Evolutionary conservation across 371 early-diverging fungal species (phyloP), one percentile per base, ranked within the genome.

Genomic region (Haplosporangium sp.): DNA sequence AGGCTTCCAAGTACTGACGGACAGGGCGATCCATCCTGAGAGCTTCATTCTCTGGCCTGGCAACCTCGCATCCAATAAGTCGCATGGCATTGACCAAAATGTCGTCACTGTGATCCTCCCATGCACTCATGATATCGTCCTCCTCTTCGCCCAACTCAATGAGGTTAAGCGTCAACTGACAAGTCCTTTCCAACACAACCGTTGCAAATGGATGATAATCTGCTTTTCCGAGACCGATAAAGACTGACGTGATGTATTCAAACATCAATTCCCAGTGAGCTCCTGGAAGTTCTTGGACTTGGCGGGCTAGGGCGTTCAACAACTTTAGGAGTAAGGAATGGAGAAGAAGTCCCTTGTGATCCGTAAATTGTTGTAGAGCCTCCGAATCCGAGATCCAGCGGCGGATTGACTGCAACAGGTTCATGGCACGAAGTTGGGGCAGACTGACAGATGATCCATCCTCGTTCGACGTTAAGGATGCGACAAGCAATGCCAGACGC

Each of bases 261-360:
- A 90, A 73, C 69, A 89, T 86, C 62, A 85, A 82, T 2, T 85
- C 81, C 90, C 90, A 89, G 48, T 89, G 87, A 8, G 83, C 80
- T 12, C 86, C 88, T 0, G 84, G 81, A 23, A 84, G 81, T 38
- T 89, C 86, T 72, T 86, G 85, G 0, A 88, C 70, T 6, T 87
- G 81, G 9, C 80, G 66, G 0, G 86, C 81, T 18, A 89, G 55
- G 29, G 83, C 55, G 1, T 69, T 70, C 42, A 89, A 65, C 0
- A 88, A 67, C 45, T 80, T 72, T 23, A 84, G 80, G 23, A 86
- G 50, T 48, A 86, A 73, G 0, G 84, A 80, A 14, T 79, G 73
- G 1, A 69, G 40, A 0, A 85, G 62, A 9, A 81, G 81, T 20
- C 67, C 68, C 16, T 47, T 64, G 41, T 75, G 66, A 38, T 73